A percentile compares a stretch with the other conserved stretches of the same genome.
These are phyloP conservation scores for Sporothrix globosa DNA, from an alignment of 2,329 filamentous ascomycete genomes.

Conservation along the genomic window DNA sequence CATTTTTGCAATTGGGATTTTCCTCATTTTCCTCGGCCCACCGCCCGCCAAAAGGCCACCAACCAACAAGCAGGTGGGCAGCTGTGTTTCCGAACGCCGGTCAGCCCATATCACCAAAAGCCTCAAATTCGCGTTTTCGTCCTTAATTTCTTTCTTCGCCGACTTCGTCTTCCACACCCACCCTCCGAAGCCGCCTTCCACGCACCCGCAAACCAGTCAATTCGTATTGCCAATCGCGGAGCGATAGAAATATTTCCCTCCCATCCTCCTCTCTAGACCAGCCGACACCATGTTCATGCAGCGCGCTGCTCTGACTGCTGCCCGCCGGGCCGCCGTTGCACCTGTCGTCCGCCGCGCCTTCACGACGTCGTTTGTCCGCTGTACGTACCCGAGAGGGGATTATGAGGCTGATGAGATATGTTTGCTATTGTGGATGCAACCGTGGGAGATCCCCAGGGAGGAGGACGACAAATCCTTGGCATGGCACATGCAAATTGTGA, in stretches of 20 bases:
- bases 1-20: conserved; percentile 21
- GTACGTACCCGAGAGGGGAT: conserved; percentile 50
- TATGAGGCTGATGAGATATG: background rate
- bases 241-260: background rate
- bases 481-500: background rate
- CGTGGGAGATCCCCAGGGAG: background rate
- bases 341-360: conserved; percentile 63
- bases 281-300: conserved; percentile 60
- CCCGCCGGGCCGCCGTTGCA: conserved; percentile 60
- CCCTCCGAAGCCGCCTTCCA: conserved; percentile 23
- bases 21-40: conserved; percentile 35
- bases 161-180: background rate
- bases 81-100: conserved; percentile 29
- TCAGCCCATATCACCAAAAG: conserved; percentile 39
- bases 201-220: conserved; percentile 31
- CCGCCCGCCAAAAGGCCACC: background rate
- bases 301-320: conserved; percentile 63
- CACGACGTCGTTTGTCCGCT: conserved; percentile 62
- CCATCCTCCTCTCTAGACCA: background rate
- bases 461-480: background rate
- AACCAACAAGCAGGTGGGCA: conserved; percentile 16
- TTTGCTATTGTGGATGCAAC: background rate
- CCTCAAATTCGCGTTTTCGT: conserved; percentile 32
- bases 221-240: conserved; percentile 40
- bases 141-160: conserved; percentile 6